Percentiles rank a stretch among this genome's conserved stretches.
These are phyloP conservation scores for Plantago elongata DNA, from an alignment of 257 asterid genomes.

Conservation along the genomic window DNA sequence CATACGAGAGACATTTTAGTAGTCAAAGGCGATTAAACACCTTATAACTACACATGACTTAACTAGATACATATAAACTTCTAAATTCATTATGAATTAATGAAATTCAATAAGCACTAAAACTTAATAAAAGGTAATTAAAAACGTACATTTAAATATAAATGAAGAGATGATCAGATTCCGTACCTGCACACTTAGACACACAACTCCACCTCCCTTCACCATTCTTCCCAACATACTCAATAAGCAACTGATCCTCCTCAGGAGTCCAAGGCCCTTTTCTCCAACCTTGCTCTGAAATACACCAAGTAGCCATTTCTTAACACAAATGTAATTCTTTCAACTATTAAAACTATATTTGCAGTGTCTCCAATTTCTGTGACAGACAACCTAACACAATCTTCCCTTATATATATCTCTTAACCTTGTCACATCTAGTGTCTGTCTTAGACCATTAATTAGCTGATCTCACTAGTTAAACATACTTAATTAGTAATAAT, in stretches of 20 bases:
- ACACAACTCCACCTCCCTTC: constrained; percentile 60
- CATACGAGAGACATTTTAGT: too few relatives aligned
- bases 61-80: too few relatives aligned
- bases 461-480: constrained; percentile 21
- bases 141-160: too few relatives aligned
- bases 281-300: constrained; percentile 34
- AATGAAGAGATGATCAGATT: too few relatives aligned
- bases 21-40: too few relatives aligned
- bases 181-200: constrained; percentile 36
- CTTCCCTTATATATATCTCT: constrained; percentile 22
- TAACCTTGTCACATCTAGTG: constrained; percentile 25
- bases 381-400: constrained; percentile 27
- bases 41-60: too few relatives aligned
- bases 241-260: constrained; percentile 41
- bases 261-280: constrained; percentile 54
- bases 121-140: too few relatives aligned
- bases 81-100: too few relatives aligned
- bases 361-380: constrained; percentile 30
- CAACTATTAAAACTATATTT: not conserved
- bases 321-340: not conserved
- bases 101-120: too few relatives aligned
- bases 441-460: constrained; percentile 22
- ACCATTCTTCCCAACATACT: constrained; percentile 32
- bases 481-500: constrained; percentile 22
- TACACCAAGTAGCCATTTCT: constrained; percentile 28